Percentiles rank a stretch among this genome's conserved stretches.
Conservation (phyloP, 1,284 basidiomycete genomes). For the Ustilago curta region DNA sequence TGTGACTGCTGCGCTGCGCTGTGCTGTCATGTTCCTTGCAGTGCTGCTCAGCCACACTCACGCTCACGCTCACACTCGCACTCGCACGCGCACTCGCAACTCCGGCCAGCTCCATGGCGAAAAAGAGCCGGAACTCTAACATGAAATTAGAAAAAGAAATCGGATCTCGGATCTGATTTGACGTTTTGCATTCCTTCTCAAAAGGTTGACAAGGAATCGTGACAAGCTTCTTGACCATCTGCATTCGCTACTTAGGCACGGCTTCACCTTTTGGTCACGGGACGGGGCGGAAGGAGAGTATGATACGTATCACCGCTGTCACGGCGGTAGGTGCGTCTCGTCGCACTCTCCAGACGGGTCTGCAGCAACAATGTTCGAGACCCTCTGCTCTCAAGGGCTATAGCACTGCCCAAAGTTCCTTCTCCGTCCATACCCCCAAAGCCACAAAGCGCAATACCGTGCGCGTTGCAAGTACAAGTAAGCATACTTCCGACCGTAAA, state of each 20-base stretch:
- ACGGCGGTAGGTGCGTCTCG: constrained; percentile 26
- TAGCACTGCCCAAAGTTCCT: constrained; percentile 17
- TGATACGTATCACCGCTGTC: constrained; percentile 26
- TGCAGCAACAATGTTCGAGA: neutral
- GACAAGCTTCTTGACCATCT: neutral
- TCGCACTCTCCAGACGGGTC: constrained; percentile 9
- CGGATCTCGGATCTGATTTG: constrained; percentile 4
- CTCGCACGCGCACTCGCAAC: too few relatives aligned
- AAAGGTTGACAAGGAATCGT: too few relatives aligned
- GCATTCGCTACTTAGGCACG: too few relatives aligned
- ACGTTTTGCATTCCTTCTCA: neutral
- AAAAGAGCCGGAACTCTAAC: neutral
- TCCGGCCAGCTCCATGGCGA: neutral
- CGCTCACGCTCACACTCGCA: neutral
- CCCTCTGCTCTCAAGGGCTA: constrained; percentile 6
- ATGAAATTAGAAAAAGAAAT: neutral
- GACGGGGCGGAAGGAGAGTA: neutral
- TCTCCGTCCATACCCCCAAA: constrained; percentile 28
- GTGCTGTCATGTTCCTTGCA: neutral
- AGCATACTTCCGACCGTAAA: neutral
- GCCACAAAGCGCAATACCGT: constrained; percentile 5
- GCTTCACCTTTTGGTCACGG: neutral
- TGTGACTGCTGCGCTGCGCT: constrained; percentile 2
- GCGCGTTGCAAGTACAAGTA: neutral
- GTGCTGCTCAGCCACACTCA: neutral